These are phyloP conservation scores for Boeremia lycopersici DNA, from an alignment of 2,329 filamentous ascomycete genomes.

Conservation along the genomic window DNA sequence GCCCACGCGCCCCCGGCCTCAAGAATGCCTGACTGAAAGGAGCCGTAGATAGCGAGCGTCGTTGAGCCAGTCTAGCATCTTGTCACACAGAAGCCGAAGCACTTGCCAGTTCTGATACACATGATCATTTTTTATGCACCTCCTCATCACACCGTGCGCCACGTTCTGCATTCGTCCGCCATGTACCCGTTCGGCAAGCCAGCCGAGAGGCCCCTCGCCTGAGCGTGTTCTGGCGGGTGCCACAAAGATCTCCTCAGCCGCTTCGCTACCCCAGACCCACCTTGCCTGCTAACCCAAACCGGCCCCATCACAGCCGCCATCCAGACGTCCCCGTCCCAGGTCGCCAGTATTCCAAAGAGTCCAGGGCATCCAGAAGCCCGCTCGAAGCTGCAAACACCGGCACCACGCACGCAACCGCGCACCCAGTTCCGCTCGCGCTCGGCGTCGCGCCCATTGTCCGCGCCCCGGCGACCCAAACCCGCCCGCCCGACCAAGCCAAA, in stretches of 20 bases:
- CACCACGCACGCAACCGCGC: neutral
- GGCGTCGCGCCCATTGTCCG: neutral
- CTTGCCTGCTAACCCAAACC: constrained; percentile 6
- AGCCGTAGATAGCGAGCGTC: neutral
- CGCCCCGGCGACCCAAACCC: neutral
- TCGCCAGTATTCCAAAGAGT: too few species aligned
- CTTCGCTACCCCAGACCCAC: constrained; percentile 19
- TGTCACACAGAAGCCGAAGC: constrained; percentile 11
- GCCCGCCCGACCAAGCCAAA: constrained; percentile 6
- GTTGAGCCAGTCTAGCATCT: neutral
- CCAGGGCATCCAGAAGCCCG: too few species aligned
- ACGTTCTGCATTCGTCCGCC: constrained; percentile 7
- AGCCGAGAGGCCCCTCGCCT: constrained; percentile 13
- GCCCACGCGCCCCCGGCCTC: neutral
- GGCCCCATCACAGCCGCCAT: neutral
- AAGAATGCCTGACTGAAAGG: constrained; percentile 11
- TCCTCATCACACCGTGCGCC: constrained; percentile 3
- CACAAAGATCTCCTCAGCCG: constrained; percentile 16
- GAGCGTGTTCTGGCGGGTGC: constrained; percentile 12
- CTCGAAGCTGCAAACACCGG: neutral
- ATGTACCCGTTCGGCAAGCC: constrained; percentile 16
- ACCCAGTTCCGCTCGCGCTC: too few species aligned
- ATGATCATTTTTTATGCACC: neutral
- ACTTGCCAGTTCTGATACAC: neutral
- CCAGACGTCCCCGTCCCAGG: neutral